These are phyloP conservation scores for Penicillium sumatraense DNA, from an alignment of 2,329 filamentous ascomycete genomes.

Conservation along the genomic window DNA sequence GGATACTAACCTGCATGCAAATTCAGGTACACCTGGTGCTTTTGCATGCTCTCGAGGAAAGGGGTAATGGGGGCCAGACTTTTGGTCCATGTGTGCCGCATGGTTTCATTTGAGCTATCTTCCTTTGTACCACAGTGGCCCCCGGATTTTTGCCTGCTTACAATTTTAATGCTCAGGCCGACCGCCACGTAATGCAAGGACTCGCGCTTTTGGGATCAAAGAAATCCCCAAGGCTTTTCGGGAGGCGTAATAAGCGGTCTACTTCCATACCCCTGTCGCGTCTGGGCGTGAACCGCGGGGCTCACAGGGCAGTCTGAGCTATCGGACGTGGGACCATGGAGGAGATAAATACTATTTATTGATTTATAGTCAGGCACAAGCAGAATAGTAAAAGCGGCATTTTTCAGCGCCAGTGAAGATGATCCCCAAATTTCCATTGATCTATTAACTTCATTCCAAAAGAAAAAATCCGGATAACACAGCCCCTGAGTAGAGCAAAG, in stretches of 20 bases:
- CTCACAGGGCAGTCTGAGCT: background rate
- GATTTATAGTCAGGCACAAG: background rate
- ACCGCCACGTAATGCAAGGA: background rate
- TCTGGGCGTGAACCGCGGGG: background rate
- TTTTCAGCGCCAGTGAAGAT: background rate
- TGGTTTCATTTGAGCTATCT: background rate
- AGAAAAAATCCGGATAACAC: background rate
- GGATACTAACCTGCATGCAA: background rate
- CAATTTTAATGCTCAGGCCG: background rate
- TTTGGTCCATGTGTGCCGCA: background rate
- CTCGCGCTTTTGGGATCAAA: background rate
- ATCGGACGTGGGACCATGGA: background rate
- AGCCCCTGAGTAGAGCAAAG: constrained; percentile 13
- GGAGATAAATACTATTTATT: background rate
- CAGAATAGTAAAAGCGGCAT: background rate
- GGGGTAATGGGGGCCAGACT: background rate
- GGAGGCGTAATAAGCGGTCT: background rate
- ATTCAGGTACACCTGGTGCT: background rate
- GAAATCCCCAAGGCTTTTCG: background rate
- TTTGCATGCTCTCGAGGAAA: background rate
- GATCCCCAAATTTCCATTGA: background rate
- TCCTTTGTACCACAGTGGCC: background rate
- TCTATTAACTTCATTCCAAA: background rate
- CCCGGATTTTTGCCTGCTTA: background rate
- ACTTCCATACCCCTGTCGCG: background rate